phyloP scores from a whole-genome alignment of 805 yeast species.

The Groenewaldozyma tartarivorans region DNA sequence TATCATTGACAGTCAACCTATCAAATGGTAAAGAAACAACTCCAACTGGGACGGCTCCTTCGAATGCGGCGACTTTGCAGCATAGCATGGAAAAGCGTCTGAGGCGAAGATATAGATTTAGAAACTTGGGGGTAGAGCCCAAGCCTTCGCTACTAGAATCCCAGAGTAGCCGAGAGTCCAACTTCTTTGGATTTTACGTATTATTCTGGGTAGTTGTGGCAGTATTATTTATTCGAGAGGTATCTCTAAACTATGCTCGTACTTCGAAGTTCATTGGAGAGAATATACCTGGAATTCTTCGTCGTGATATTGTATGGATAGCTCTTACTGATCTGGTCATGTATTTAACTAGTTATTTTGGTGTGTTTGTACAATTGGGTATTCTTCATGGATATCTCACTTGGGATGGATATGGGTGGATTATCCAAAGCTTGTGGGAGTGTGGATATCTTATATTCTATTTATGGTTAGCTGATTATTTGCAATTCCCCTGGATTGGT shows the following conservation, averaged over 20 bases:
- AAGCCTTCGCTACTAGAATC: slow-evolving; percentile 23
- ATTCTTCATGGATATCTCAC: slow-evolving; percentile 36
- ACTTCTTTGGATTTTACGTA: slow-evolving; percentile 72
- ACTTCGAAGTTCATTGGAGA: slow-evolving; percentile 39
- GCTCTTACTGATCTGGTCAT: slow-evolving; percentile 66
- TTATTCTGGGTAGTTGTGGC: slow-evolving; percentile 32
- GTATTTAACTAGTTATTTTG: slow-evolving; percentile 60
- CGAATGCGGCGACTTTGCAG: background rate
- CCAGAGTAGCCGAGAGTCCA: slow-evolving; percentile 20
- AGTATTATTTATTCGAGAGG: slow-evolving; percentile 29
- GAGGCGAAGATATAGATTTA: slow-evolving; percentile 13
- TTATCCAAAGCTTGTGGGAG: slow-evolving; percentile 51
- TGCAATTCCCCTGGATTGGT: slow-evolving; percentile 79
- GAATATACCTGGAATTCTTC: slow-evolving; percentile 48
- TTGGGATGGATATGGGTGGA: slow-evolving; percentile 65
- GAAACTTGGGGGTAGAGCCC: slow-evolving; percentile 15
- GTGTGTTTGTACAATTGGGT: slow-evolving; percentile 48
- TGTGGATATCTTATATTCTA: slow-evolving; percentile 42
- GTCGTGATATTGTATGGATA: slow-evolving; percentile 52
- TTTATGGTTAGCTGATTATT: slow-evolving; percentile 44
- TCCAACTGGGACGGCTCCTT: background rate
- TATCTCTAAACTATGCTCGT: slow-evolving; percentile 43
- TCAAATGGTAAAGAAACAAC: too few species aligned
- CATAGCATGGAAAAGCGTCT: background rate
- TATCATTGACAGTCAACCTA: too few species aligned